These are phyloP conservation scores for Cladosporium sp. DNA, from an alignment of 2,329 filamentous ascomycete genomes.

Conservation along the genomic window DNA sequence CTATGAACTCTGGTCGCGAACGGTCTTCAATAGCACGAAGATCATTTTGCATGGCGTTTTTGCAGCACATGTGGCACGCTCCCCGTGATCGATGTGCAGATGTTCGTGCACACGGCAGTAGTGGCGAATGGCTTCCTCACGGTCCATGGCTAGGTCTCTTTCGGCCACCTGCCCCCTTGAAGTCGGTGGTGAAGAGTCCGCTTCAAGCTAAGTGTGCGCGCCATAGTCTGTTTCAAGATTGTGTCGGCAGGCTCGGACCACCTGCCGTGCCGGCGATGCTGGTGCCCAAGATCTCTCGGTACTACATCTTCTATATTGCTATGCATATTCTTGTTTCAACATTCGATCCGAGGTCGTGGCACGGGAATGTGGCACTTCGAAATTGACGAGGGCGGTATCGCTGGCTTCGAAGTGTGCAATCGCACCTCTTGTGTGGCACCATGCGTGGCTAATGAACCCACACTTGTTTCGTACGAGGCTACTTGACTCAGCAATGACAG, in stretches of 20 bases:
- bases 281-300: conserved; percentile 6
- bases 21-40: conserved; percentile 12
- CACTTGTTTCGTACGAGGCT: background rate
- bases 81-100: conserved; percentile 6
- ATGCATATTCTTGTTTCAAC: conserved; percentile 18
- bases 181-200: conserved; percentile 10
- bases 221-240: conserved; percentile 19
- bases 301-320: conserved; percentile 6
- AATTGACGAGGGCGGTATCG: background rate
- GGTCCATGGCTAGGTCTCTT: conserved; percentile 7
- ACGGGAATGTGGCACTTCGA: background rate
- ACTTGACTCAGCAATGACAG: background rate
- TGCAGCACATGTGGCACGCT: conserved; percentile 13
- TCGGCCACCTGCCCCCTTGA: background rate
- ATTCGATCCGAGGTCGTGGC: conserved; percentile 17
- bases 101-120: conserved; percentile 13
- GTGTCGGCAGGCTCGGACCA: conserved; percentile 19
- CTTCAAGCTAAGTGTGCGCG: conserved; percentile 2
- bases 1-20: conserved; percentile 2
- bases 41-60: conserved; percentile 13
- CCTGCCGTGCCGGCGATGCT: conserved; percentile 11
- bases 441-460: background rate
- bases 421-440: background rate
- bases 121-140: conserved; percentile 13
- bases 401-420: background rate